Evolutionary conservation across 176 grass and related monocot genomes (phyloP).

Genomic region (Oropetium thomaeum): DNA sequence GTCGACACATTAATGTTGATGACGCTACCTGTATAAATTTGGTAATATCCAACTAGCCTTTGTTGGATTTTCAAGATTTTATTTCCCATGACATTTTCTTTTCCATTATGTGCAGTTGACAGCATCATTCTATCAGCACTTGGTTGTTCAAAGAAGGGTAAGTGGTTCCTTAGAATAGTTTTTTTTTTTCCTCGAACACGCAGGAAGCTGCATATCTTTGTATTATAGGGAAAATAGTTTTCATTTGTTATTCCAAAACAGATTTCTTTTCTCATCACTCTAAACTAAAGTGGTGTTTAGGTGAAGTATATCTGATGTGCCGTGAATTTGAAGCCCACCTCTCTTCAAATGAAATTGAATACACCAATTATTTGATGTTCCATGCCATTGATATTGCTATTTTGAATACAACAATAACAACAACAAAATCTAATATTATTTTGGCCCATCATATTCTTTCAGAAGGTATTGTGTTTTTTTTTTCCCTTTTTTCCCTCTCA

Average conservation of each 20-base stretch:
- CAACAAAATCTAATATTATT: too few relatives aligned
- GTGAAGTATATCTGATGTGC: not conserved
- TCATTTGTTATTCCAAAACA: not conserved
- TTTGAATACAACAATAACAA: too few relatives aligned
- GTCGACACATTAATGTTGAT: not conserved
- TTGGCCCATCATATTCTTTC: not conserved
- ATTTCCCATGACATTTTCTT: slow-evolving; percentile 29
- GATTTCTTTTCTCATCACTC: slow-evolving; percentile 1
- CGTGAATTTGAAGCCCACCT: not conserved
- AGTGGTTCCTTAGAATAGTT: too few relatives aligned
- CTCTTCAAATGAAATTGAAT: slow-evolving; percentile 8
- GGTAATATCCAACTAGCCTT: not conserved
- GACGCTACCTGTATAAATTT: not conserved
- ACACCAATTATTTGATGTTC: not conserved
- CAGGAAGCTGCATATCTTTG: too few relatives aligned
- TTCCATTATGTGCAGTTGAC: slow-evolving; percentile 58
- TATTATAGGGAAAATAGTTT: too few relatives aligned
- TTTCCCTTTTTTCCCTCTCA: not conserved
- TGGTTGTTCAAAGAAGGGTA: slow-evolving; percentile 99
- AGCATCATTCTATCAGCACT: slow-evolving; percentile 84
- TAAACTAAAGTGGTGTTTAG: not conserved
- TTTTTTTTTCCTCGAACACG: too few relatives aligned
- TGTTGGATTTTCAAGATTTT: not conserved
- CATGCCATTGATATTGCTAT: not conserved
- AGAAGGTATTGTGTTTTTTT: not conserved